These are phyloP conservation scores for Myotisia sp. DNA, from an alignment of 2,329 filamentous ascomycete species.

Conservation along the genomic window DNA sequence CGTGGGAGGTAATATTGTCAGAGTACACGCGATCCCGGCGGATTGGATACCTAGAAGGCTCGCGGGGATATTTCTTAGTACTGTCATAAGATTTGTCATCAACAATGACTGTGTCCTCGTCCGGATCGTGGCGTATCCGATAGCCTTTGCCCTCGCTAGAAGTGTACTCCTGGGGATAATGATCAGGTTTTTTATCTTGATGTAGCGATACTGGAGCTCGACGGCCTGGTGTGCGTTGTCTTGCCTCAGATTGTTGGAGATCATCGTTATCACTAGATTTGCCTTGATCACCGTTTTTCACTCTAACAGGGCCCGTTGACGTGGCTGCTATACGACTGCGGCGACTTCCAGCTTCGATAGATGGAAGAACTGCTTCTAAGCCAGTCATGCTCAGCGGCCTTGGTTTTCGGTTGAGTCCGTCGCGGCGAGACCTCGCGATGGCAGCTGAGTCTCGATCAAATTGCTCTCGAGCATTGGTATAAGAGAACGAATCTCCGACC, in stretches of 20 bases:
- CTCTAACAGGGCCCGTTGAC: background rate
- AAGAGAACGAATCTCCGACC: conserved; percentile 32
- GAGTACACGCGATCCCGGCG: conserved; percentile 2
- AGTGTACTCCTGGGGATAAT: conserved; percentile 32
- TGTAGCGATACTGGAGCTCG: conserved; percentile 34
- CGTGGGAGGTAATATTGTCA: background rate
- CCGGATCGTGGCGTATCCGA: conserved; percentile 6
- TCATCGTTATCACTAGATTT: no score
- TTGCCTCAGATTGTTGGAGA: no score
- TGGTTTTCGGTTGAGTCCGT: conserved; percentile 13
- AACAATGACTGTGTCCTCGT: conserved; percentile 4
- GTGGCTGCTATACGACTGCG: background rate
- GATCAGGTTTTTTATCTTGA: conserved; percentile 33
- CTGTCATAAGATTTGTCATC: conserved; percentile 6
- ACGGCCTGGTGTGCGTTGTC: conserved; percentile 20
- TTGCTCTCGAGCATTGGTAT: conserved; percentile 34
- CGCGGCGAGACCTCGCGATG: conserved; percentile 15
- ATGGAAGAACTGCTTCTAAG: conserved; percentile 22
- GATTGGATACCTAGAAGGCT: conserved; percentile 1
- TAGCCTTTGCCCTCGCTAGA: conserved; percentile 26
- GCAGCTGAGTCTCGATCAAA: conserved; percentile 33
- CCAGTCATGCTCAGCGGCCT: conserved; percentile 29
- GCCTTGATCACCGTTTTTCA: no score
- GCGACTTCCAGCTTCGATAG: conserved; percentile 6
- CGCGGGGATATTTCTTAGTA: background rate